A percentile compares a stretch with the other conserved stretches of the same genome.
phyloP scores from a whole-genome alignment of 1,284 basidiomycete genomes.

The Somion occarium region DNA sequence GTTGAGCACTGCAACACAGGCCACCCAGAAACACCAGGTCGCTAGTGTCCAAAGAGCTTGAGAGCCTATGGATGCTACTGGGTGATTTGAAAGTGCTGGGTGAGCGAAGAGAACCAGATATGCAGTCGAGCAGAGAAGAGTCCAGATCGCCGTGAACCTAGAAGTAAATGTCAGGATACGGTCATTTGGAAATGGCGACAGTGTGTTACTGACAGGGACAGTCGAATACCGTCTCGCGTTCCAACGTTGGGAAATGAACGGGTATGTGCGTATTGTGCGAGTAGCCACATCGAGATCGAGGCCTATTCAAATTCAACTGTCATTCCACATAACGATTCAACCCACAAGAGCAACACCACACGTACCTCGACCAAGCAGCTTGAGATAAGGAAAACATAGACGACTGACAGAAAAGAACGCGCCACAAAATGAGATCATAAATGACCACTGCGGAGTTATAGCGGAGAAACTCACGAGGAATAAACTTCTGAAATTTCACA shows the following conservation, averaged over 20 bases:
- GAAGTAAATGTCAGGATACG: neutral
- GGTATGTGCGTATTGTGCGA: conserved; percentile 47
- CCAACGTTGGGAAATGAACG: conserved; percentile 39
- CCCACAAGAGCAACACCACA: neutral
- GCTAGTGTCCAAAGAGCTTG: conserved; percentile 50
- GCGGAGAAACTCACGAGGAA: conserved; percentile 34
- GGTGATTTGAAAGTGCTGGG: conserved; percentile 45
- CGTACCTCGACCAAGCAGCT: conserved; percentile 43
- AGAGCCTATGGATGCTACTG: conserved; percentile 48
- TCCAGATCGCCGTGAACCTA: conserved; percentile 57
- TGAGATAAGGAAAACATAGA: conserved; percentile 47
- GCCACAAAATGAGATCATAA: neutral
- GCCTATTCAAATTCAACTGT: conserved; percentile 29
- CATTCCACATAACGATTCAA: neutral
- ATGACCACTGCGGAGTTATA: neutral
- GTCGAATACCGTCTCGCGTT: conserved; percentile 34
- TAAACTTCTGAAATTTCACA: conserved; percentile 39
- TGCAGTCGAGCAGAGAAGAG: conserved; percentile 42
- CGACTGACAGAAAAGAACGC: conserved; percentile 22
- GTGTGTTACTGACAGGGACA: conserved; percentile 41
- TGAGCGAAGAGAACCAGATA: conserved; percentile 53
- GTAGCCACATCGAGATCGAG: conserved; percentile 48
- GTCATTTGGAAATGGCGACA: no score
- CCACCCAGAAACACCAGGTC: conserved; percentile 55
- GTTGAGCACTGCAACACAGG: conserved; percentile 45